Percentiles rank a stretch among this genome's conserved stretches.
Evolutionary conservation across 257 asterid genomes (phyloP).

Genomic region (Handroanthus guayacan): DNA sequence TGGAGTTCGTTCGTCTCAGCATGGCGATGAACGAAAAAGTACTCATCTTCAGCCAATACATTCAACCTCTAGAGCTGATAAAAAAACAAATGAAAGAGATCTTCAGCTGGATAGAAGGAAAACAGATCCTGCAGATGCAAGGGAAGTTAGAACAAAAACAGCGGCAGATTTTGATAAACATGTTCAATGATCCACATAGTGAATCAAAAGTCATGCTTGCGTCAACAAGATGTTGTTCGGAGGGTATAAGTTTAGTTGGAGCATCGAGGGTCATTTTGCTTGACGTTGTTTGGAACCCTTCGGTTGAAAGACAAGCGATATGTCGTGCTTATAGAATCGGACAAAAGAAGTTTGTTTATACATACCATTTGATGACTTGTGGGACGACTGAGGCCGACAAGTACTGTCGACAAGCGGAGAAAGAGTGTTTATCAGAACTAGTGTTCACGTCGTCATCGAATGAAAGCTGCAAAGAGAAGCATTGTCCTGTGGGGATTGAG

Average conservation of each 20-base stretch:
- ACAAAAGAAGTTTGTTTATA: conserved; percentile 52
- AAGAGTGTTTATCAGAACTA: conserved; percentile 56
- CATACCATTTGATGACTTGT: conserved; percentile 55
- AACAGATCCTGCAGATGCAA: conserved; percentile 43
- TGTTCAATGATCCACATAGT: conserved; percentile 41
- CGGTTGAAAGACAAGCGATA: conserved; percentile 57
- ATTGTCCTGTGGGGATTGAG: conserved; percentile 25
- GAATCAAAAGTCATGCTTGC: conserved; percentile 56
- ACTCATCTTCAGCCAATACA: conserved; percentile 60
- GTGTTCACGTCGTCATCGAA: conserved; percentile 48
- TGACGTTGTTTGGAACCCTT: conserved; percentile 67
- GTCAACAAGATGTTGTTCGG: conserved; percentile 57
- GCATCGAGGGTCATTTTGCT: conserved; percentile 59
- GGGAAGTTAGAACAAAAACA: conserved; percentile 45
- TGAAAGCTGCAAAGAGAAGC: conserved; percentile 31
- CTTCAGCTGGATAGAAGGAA: conserved; percentile 48
- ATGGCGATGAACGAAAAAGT: conserved; percentile 49
- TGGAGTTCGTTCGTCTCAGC: conserved; percentile 57
- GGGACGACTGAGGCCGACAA: conserved; percentile 56
- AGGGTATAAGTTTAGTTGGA: conserved; percentile 63
- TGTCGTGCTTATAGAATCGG: conserved; percentile 60
- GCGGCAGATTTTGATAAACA: conserved; percentile 43
- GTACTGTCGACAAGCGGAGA: conserved; percentile 56
- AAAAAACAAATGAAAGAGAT: conserved; percentile 40
- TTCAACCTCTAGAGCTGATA: conserved; percentile 49